Conservation (phyloP, 768 basidiomycete species). For the Austroboletus eburneus region DNA sequence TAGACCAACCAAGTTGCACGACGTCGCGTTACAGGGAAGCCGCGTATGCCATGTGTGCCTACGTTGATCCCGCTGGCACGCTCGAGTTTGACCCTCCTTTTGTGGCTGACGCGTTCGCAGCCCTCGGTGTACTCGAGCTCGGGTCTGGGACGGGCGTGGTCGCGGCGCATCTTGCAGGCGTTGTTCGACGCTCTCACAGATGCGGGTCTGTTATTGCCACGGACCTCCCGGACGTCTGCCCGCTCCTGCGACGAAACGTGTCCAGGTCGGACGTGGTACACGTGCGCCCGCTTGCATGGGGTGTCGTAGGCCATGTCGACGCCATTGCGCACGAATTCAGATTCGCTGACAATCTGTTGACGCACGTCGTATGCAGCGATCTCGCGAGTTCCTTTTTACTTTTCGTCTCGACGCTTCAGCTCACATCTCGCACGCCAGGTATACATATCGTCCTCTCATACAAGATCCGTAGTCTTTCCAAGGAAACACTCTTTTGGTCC, state of each 20-base stretch:
- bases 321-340: too few species aligned
- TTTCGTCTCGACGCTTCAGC: too few species aligned
- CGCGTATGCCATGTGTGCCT: slow-evolving; percentile 54
- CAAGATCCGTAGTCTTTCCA: slow-evolving; percentile 66
- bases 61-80: slow-evolving; percentile 39
- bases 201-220: slow-evolving; percentile 47
- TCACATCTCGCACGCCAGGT: too few species aligned
- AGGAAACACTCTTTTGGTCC: slow-evolving; percentile 74
- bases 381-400: too few species aligned
- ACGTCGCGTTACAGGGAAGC: slow-evolving; percentile 67
- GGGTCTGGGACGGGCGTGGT: slow-evolving; percentile 77
- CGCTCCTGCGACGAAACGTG: slow-evolving; percentile 41
- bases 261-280: too few species aligned
- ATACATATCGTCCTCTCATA: slow-evolving; percentile 67
- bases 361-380: too few species aligned
- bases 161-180: slow-evolving; percentile 41
- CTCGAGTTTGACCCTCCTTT: slow-evolving; percentile 56
- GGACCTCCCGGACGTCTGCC: slow-evolving; percentile 73
- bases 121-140: slow-evolving; percentile 58
- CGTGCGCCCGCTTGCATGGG: too few species aligned
- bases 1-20: slow-evolving; percentile 1
- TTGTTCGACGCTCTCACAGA: slow-evolving; percentile 27
- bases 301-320: too few species aligned
- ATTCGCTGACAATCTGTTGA: too few species aligned
- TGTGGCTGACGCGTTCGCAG: slow-evolving; percentile 12